Evolutionary conservation across 768 basidiomycete species (phyloP).

Genomic region (Lactifluus rugatus): DNA sequence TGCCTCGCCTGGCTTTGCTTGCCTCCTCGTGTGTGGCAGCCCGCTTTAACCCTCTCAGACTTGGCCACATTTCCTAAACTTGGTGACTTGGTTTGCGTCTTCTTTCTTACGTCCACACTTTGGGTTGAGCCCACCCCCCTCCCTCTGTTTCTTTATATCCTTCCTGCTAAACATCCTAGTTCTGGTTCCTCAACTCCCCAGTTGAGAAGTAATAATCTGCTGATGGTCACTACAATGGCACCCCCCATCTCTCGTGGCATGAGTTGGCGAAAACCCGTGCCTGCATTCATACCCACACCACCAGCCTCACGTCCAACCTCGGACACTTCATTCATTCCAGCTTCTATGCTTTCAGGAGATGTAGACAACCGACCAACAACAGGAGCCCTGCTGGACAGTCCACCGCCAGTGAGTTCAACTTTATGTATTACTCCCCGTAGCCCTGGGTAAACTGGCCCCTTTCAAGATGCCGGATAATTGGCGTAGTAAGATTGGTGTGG

Average conservation of each 20-base stretch:
- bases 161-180: slow-evolving; percentile 1
- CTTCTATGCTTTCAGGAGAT: background rate
- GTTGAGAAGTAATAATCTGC: slow-evolving; percentile 9
- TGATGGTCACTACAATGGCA: slow-evolving; percentile 5
- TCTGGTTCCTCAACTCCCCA: slow-evolving; percentile 6
- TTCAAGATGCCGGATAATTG: slow-evolving; percentile 15
- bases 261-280: slow-evolving; percentile 20
- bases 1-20: slow-evolving; percentile 9
- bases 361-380: background rate
- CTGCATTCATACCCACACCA: slow-evolving; percentile 16
- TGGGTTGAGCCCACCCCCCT: background rate
- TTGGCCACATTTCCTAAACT: slow-evolving; percentile 8
- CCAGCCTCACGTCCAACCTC: slow-evolving; percentile 14
- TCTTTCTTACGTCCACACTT: slow-evolving; percentile 10
- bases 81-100: slow-evolving; percentile 4
- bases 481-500: slow-evolving; percentile 5
- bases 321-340: slow-evolving; percentile 7
- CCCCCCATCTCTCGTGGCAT: slow-evolving; percentile 14
- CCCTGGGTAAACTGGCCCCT: background rate
- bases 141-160: slow-evolving; percentile 14
- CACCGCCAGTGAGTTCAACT: slow-evolving; percentile 8
- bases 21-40: slow-evolving; percentile 12
- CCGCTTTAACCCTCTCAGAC: background rate
- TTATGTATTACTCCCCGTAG: background rate
- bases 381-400: background rate